Conservation (phyloP, 257 asterid genomes). For the Galeopsis tetrahit region DNA sequence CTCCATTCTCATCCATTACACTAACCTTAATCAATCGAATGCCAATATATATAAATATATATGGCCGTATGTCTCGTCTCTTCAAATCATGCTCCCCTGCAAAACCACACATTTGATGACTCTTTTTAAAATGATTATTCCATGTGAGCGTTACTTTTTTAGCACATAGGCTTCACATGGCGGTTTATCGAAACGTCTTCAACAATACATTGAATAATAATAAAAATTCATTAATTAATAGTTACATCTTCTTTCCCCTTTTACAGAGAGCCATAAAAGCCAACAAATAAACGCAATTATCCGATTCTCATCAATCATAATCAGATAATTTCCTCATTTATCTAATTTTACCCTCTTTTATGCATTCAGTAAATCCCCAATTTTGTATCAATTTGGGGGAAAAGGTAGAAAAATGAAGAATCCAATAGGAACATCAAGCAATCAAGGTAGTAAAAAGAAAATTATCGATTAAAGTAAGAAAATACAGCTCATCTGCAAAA, state of each 20-base stretch:
- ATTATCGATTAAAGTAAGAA: not conserved
- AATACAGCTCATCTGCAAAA: not conserved
- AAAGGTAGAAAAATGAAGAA: not conserved
- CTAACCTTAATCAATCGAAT: constrained; percentile 28
- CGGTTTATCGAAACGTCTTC: not conserved
- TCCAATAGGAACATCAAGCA: not conserved
- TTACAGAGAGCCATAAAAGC: constrained; percentile 12
- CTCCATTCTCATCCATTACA: constrained; percentile 53
- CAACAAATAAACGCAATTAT: not conserved
- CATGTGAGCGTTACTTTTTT: constrained; percentile 23
- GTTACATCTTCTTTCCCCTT: not conserved
- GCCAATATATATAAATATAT: not conserved
- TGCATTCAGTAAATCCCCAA: not conserved
- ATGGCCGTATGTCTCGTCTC: constrained; percentile 39
- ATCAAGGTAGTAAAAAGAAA: not conserved
- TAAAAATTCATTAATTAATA: constrained; percentile 9
- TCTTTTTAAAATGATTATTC: constrained; percentile 24
- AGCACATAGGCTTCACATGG: constrained; percentile 38
- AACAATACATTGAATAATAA: constrained; percentile 28
- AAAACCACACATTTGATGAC: constrained; percentile 23
- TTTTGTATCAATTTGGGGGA: not conserved
- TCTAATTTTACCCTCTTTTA: constrained; percentile 22
- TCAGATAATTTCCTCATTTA: constrained; percentile 18
- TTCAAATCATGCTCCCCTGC: constrained; percentile 63
- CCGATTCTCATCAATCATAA: constrained; percentile 3